Evolutionary conservation across 768 basidiomycete genomes (phyloP), one percentile per base, ranked within the genome.

Genomic region (Cystofilobasidium bisporidii): DNA sequence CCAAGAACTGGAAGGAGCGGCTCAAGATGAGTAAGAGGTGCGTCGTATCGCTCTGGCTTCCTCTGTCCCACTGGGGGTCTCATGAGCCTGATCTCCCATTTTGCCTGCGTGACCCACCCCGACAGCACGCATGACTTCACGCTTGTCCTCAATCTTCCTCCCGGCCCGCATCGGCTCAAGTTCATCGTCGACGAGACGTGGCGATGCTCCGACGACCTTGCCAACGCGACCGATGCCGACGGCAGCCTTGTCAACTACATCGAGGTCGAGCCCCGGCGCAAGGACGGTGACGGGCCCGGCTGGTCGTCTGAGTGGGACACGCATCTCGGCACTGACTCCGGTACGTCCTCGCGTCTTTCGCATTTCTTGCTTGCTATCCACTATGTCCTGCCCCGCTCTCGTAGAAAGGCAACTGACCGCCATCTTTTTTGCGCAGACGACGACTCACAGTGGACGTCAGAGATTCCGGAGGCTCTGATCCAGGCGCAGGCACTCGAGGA

Each of bases 211-310:
- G 78, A 78, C 72, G 74, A 78, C 66, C 73, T 86, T n/a, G 87
- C 89, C 9, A 91, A 91, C 0, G 91, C 93, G 57, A 91, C 92
- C 74, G 92, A 97, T 75, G 88, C 91, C 73, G 79, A 80, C 63
- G 94, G 94, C 38, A 87, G 87, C 32, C 81, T 98, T 55, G 90
- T 94, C 63, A 98, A 98, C 79, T 97, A 94, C 75, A 86, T 98
- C 67, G 85, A 87, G 53, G 68, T 69, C 57, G 68, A 64, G 41
- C 43, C 55, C 1, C n/a, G 30, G 22, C 24, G 53, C 15, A 69
- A 40, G 60, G 63, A 64, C 40, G 68, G 68, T 18, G 63, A 61
- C 11, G 57, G 32, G 28, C 41, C 63, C 8, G 68, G 63, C 20
- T 69, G 68, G 68, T 63, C 33, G 9, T 45, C 40, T n/a, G 57